Conservation (phyloP, 2,329 filamentous ascomycete species). For the Aspergillus floridensis region DNA sequence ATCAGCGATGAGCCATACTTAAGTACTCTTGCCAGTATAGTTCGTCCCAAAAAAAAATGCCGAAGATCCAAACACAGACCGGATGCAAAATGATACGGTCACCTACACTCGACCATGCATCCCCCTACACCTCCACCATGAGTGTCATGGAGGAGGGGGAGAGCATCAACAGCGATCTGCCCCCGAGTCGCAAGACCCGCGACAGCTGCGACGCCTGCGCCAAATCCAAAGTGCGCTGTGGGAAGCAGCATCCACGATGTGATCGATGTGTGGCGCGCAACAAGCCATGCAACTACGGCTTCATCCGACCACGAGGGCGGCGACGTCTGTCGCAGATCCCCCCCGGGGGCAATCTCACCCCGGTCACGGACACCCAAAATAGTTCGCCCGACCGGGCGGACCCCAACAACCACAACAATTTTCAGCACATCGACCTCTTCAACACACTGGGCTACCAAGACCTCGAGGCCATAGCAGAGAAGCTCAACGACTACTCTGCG, state of each 20-base stretch:
- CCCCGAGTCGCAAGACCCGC: not conserved
- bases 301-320: not conserved
- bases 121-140: not conserved
- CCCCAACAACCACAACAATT: not conserved
- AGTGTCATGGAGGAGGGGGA: not conserved
- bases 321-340: not conserved
- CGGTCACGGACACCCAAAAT: not conserved
- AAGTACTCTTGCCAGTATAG: not conserved
- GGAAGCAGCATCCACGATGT: not conserved
- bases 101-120: not conserved
- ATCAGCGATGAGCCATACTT: not conserved
- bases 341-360: not conserved
- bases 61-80: not conserved
- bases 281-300: not conserved
- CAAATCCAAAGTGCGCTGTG: constrained; percentile 1
- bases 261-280: not conserved
- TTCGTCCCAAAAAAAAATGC: not conserved
- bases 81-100: not conserved
- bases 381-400: not conserved
- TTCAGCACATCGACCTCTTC: not conserved
- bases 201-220: constrained; percentile 1
- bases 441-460: not conserved
- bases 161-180: not conserved
- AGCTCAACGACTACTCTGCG: not conserved
- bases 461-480: not conserved